phyloP scores from a whole-genome alignment of 2,329 filamentous ascomycete genomes.

The Sarocladium kiliense region DNA sequence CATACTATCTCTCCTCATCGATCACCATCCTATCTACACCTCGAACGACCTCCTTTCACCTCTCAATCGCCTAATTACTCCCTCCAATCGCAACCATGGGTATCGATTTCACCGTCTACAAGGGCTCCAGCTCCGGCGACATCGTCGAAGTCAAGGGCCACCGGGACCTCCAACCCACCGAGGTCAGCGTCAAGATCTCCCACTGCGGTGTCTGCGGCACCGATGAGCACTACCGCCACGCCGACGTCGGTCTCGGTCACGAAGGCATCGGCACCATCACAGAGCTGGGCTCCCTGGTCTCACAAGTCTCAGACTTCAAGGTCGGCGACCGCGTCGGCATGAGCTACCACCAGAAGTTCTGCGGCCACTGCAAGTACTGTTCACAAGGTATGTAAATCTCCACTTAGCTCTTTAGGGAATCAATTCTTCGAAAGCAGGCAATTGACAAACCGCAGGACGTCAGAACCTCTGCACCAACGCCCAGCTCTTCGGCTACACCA shows the following conservation, averaged over 20 bases:
- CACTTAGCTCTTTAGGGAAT: background rate
- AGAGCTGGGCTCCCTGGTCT: constrained; percentile 4
- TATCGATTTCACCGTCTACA: constrained; percentile 15
- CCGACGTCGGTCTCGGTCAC: constrained; percentile 54
- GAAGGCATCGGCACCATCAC: constrained; percentile 52
- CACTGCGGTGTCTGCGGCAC: constrained; percentile 62
- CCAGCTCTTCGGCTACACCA: constrained; percentile 25
- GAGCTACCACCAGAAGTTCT: constrained; percentile 28
- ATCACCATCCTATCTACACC: background rate
- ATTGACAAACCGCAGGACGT: constrained; percentile 25
- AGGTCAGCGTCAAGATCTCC: constrained; percentile 58
- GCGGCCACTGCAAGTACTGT: constrained; percentile 33
- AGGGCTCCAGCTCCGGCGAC: constrained; percentile 12
- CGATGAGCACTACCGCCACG: constrained; percentile 52
- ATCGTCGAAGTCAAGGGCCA: constrained; percentile 12
- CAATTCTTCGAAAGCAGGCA: no score
- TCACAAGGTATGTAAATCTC: constrained; percentile 12
- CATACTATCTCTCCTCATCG: background rate
- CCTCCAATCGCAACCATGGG: constrained; percentile 21
- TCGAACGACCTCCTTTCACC: background rate
- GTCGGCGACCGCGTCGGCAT: constrained; percentile 60
- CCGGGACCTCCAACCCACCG: constrained; percentile 19
- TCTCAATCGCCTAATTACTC: no score
- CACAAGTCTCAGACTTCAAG: constrained; percentile 32
- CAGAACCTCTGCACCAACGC: constrained; percentile 29